phyloP scores from a whole-genome alignment of 352 stramenopile species.

The Phytophthora quininea region DNA sequence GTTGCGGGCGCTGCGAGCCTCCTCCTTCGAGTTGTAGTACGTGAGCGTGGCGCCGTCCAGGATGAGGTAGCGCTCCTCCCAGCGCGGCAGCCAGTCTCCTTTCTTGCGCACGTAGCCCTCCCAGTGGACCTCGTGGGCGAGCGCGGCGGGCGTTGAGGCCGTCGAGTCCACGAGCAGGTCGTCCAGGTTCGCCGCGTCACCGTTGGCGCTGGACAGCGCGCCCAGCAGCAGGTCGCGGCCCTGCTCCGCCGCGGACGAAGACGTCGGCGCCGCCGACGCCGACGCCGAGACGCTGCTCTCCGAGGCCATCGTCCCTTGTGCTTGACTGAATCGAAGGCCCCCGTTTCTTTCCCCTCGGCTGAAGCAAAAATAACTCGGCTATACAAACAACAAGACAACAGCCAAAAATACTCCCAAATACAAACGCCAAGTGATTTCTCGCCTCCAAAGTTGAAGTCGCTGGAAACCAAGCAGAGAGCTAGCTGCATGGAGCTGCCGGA shows the following conservation, averaged over 20 bases:
- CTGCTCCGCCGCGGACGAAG: conserved; percentile 28
- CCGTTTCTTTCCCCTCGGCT: conserved; percentile 31
- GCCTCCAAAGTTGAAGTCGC: neutral
- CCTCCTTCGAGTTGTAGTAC: conserved; percentile 90
- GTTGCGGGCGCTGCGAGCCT: conserved; percentile 81
- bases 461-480: too few relatives aligned
- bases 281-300: conserved; percentile 17
- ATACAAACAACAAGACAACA: neutral
- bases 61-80: conserved; percentile 89
- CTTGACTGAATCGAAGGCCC: conserved; percentile 37
- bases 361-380: neutral
- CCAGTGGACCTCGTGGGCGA: conserved; percentile 84
- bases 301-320: conserved; percentile 11
- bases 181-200: conserved; percentile 26
- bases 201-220: conserved; percentile 29
- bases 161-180: conserved; percentile 48
- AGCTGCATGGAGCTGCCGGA: conserved; percentile 37
- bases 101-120: conserved; percentile 91
- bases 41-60: conserved; percentile 82
- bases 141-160: conserved; percentile 40
- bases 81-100: conserved; percentile 90
- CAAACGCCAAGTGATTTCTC: neutral
- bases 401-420: neutral
- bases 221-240: conserved; percentile 53
- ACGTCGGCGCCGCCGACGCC: neutral